Conservation (phyloP, 345 rosid species). For the Gossypium arboreum region DNA sequence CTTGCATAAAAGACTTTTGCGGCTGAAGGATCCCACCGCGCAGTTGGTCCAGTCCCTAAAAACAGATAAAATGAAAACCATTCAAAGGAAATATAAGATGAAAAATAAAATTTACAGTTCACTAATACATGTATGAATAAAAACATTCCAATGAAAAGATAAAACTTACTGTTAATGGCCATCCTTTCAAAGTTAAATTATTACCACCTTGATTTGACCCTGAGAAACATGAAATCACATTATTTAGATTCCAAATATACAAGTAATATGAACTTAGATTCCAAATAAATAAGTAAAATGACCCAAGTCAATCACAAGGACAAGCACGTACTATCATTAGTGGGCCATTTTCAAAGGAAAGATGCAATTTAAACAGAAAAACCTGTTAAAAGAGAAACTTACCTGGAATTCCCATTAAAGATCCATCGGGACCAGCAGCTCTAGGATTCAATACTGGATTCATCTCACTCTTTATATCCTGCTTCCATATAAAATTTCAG, state of each 20-base stretch:
- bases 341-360: slow-evolving; percentile 10
- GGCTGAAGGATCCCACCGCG: slow-evolving; percentile 72
- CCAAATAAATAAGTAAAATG: background rate
- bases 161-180: slow-evolving; percentile 82
- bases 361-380: slow-evolving; percentile 11
- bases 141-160: too few relatives aligned
- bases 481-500: slow-evolving; percentile 32
- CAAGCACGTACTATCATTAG: background rate
- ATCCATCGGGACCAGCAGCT: slow-evolving; percentile 84
- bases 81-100: background rate
- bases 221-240: slow-evolving; percentile 28
- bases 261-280: background rate
- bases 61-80: slow-evolving; percentile 20
- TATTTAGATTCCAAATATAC: background rate
- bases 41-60: slow-evolving; percentile 68
- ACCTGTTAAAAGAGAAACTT: slow-evolving; percentile 13
- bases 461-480: slow-evolving; percentile 90
- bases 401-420: slow-evolving; percentile 92
- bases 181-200: slow-evolving; percentile 89
- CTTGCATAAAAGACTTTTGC: slow-evolving; percentile 83
- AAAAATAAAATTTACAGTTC: background rate
- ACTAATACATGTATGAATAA: background rate
- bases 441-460: slow-evolving; percentile 84
- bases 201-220: slow-evolving; percentile 89
- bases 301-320: background rate